Evolutionary conservation across 805 yeast genomes (phyloP).

Genomic region (Crinitomyces ghanaensis): DNA sequence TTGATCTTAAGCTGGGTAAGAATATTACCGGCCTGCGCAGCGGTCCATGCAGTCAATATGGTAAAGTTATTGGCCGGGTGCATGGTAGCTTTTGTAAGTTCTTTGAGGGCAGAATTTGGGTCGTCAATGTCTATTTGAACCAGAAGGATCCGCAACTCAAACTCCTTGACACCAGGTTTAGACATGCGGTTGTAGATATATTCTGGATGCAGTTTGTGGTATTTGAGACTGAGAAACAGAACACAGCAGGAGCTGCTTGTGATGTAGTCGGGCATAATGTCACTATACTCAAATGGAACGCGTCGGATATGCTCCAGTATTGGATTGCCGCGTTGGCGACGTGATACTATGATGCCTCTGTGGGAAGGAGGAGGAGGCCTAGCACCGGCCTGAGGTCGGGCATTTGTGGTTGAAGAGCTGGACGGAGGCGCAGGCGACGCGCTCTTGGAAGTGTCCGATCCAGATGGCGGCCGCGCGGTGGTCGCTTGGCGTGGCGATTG

Average conservation of each 20-base stretch:
- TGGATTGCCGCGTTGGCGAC: slow-evolving; percentile 24
- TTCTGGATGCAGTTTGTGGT: slow-evolving; percentile 31
- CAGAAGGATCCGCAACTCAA: slow-evolving; percentile 21
- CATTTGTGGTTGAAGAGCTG: no score
- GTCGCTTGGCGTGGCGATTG: no score
- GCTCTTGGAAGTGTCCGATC: no score
- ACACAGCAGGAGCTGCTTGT: slow-evolving; percentile 26
- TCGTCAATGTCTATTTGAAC: slow-evolving; percentile 31
- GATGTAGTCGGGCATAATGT: slow-evolving; percentile 28
- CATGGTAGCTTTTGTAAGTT: slow-evolving; percentile 25
- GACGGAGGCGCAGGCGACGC: no score
- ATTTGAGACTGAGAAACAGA: slow-evolving; percentile 26
- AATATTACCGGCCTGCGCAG: slow-evolving; percentile 29
- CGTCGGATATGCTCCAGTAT: slow-evolving; percentile 17
- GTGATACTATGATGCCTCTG: no score
- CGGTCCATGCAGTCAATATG: slow-evolving; percentile 27
- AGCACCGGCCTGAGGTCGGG: no score
- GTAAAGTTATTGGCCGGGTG: slow-evolving; percentile 24
- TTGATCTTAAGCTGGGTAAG: slow-evolving; percentile 23
- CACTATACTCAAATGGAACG: slow-evolving; percentile 15
- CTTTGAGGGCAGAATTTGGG: slow-evolving; percentile 24
- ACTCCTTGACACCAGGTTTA: slow-evolving; percentile 23
- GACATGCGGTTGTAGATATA: slow-evolving; percentile 29
- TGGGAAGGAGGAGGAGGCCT: no score
- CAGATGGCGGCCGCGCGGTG: no score